A percentile compares a stretch with the other conserved stretches of the same genome.
phyloP scores from a whole-genome alignment of 495 filamentous ascomycete species.

The Patellaria atrata region DNA sequence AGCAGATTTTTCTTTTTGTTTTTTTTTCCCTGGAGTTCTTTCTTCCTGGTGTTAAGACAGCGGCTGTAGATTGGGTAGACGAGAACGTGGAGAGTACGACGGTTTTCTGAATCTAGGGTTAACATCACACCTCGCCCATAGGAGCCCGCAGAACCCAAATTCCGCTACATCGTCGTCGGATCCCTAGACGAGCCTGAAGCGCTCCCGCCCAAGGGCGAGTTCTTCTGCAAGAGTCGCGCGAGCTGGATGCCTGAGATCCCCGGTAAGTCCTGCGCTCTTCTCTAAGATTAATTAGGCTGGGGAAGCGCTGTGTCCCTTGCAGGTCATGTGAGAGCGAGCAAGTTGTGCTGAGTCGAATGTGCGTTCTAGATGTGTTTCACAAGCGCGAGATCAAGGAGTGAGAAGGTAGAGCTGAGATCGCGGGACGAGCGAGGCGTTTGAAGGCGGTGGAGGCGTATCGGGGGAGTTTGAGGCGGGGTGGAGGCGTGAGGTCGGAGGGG shows the following conservation, averaged over 20 bases:
- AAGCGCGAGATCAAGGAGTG: constrained; percentile 45
- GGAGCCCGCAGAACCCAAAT: constrained; percentile 41
- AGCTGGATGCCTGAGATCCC: constrained; percentile 51
- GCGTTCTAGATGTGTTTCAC: constrained; percentile 47
- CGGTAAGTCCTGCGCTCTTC: constrained; percentile 36
- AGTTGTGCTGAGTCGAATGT: too few species aligned
- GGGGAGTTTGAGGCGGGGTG: neutral
- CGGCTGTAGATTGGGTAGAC: too few species aligned
- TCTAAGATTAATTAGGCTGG: neutral
- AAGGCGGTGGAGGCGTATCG: neutral
- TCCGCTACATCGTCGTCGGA: constrained; percentile 49
- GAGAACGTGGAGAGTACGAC: too few species aligned
- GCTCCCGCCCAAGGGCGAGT: constrained; percentile 53
- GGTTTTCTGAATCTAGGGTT: too few species aligned
- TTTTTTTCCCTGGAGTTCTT: neutral
- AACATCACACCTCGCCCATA: too few species aligned
- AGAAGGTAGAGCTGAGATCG: neutral
- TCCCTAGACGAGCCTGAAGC: constrained; percentile 47
- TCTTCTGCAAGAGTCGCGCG: constrained; percentile 44
- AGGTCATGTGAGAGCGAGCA: too few species aligned
- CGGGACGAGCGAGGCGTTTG: neutral
- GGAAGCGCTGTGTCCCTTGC: neutral
- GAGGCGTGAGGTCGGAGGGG: neutral
- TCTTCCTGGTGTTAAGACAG: too few species aligned
- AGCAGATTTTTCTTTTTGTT: neutral